Evolutionary conservation across 352 stramenopile species (phyloP), one percentile per base, ranked within the genome.

Genomic region (Aphanomyces astaci): DNA sequence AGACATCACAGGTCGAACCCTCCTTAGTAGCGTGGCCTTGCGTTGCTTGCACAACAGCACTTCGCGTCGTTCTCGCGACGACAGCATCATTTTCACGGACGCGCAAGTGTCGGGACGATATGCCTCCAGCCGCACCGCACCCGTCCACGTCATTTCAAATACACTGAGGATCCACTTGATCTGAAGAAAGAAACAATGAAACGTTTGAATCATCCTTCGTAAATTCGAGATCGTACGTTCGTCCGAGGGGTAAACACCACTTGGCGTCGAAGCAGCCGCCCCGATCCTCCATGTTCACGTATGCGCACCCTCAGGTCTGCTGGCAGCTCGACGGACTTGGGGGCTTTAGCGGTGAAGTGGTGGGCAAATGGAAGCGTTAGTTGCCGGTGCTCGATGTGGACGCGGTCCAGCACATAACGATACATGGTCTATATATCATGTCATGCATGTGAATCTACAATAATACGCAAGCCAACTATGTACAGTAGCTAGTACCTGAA

Each of bases 381-480:
- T 2, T 43, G 11, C 5, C 1, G 10, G n/a, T 32, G 33, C 31
- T 68, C 62, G 32, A 57, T 57, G 27, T 68, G 62, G 22, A 68
- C 40, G n/a, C 62, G 62, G 25, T 68, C 62, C n/a, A 68, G 22
- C 4, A 68, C 62, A 31, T 49, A 68, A 7, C 4, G 46, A 51
- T 59, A 57, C 51, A 68, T 48, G 13, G n/a, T 59, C 62, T 68
- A 59, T 5, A 25, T 15, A 17, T 15, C 25, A n/a, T n/a, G n/a
- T n/a, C n/a, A n/a, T n/a, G n/a, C n/a, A n/a, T n/a, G n/a, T n/a
- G n/a, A n/a, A n/a, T n/a, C n/a, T n/a, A n/a, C n/a, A n/a, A n/a
- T n/a, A n/a, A n/a, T n/a, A n/a, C n/a, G n/a, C n/a, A n/a, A n/a
- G n/a, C n/a, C n/a, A n/a, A n/a, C n/a, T n/a, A n/a, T n/a, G n/a